phyloP scores from a whole-genome alignment of 352 stramenopile genomes.

The Globisporangium canariense region DNA sequence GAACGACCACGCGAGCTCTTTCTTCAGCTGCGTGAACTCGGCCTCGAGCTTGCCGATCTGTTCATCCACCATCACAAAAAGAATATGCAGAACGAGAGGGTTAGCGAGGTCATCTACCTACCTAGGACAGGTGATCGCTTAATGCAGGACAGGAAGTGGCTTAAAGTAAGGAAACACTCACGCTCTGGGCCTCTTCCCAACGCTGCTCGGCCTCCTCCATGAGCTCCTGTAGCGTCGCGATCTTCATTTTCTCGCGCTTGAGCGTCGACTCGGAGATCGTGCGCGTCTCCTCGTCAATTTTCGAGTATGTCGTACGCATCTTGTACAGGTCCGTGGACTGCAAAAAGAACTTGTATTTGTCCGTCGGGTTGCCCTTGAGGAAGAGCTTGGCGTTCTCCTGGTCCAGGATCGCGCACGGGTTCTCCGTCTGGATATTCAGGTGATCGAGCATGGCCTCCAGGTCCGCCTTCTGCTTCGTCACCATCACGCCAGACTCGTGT shows the following conservation, averaged over 20 bases:
- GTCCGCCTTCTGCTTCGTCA: slow-evolving; percentile 90
- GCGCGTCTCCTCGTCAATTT: slow-evolving; percentile 81
- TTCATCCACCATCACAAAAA: background rate
- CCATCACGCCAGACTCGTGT: slow-evolving; percentile 45
- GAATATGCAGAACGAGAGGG: slow-evolving; percentile 4
- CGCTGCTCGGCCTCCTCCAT: slow-evolving; percentile 65
- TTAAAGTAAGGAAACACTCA: slow-evolving; percentile 18
- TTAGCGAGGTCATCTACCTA: background rate
- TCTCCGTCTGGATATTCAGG: slow-evolving; percentile 95
- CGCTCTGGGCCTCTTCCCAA: slow-evolving; percentile 76
- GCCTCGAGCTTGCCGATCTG: slow-evolving; percentile 68
- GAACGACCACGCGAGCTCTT: slow-evolving; percentile 81
- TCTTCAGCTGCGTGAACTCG: slow-evolving; percentile 72
- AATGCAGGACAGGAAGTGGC: background rate
- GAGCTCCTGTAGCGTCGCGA: slow-evolving; percentile 46
- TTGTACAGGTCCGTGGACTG: slow-evolving; percentile 95
- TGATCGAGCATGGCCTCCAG: slow-evolving; percentile 93
- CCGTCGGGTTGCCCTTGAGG: slow-evolving; percentile 89
- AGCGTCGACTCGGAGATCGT: slow-evolving; percentile 60
- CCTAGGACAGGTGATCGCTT: background rate
- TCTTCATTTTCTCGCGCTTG: slow-evolving; percentile 63
- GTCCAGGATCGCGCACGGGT: slow-evolving; percentile 96
- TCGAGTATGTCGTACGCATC: slow-evolving; percentile 83
- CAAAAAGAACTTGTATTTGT: slow-evolving; percentile 98
- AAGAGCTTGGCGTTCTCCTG: slow-evolving; percentile 99